Percentiles rank a stretch among this genome's conserved stretches.
Evolutionary conservation across 2,329 filamentous ascomycete genomes (phyloP).

Genomic region (Fusarium haematococcum): DNA sequence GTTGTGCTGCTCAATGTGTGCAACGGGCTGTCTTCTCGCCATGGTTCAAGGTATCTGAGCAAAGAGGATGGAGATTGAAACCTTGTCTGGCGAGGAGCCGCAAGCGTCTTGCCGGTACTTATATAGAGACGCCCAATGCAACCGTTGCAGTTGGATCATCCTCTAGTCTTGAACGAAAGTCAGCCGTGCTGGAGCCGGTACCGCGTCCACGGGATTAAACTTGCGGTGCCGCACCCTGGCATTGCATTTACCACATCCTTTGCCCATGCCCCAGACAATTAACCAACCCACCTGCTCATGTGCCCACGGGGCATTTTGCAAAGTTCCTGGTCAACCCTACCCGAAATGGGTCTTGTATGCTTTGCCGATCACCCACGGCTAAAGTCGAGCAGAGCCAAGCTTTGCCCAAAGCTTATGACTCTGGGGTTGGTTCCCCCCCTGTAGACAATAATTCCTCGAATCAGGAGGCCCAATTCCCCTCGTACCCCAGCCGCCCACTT

Average conservation of each 20-base stretch:
- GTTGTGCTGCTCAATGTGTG: conserved; percentile 9
- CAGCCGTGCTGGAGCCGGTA: background rate
- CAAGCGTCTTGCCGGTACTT: background rate
- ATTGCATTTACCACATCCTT: background rate
- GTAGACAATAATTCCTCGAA: conserved; percentile 18
- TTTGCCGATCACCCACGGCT: conserved; percentile 11
- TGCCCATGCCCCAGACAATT: background rate
- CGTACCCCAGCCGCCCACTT: background rate
- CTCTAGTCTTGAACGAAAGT: background rate
- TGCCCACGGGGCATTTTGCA: background rate
- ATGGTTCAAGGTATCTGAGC: background rate
- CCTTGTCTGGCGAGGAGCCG: background rate
- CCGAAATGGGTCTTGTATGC: background rate
- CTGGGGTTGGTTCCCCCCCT: conserved; percentile 8
- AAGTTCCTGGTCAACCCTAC: background rate
- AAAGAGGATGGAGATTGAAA: background rate
- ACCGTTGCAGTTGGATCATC: background rate
- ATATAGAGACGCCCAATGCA: conserved; percentile 3
- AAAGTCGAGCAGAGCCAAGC: conserved; percentile 13
- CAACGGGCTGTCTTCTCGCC: conserved; percentile 6
- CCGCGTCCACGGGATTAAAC: conserved; percentile 1
- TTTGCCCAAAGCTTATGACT: conserved; percentile 13
- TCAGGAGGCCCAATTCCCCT: background rate
- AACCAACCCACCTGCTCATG: conserved; percentile 7
- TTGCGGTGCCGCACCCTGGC: background rate